These are phyloP conservation scores for Cutaneotrichosporon sp. DNA, from an alignment of 1,284 basidiomycete genomes.

Conservation along the genomic window DNA sequence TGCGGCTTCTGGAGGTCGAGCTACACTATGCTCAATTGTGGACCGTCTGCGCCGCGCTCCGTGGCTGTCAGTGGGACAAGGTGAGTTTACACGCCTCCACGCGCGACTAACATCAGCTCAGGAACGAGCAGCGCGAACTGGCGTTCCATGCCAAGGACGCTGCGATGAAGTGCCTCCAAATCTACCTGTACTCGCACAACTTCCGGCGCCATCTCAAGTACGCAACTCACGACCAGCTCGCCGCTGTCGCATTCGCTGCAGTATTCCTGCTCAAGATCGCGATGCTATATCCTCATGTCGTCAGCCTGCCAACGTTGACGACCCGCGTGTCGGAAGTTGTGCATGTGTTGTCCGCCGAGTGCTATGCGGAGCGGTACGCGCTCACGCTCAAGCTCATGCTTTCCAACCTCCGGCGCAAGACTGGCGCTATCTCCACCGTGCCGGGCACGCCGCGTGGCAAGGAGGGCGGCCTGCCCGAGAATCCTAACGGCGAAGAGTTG, in stretches of 20 bases:
- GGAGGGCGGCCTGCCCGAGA: conserved; percentile 21
- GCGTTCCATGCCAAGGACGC: conserved; percentile 92
- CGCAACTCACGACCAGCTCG: conserved; percentile 88
- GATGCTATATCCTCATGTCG: conserved; percentile 46
- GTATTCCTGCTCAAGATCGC: conserved; percentile 81
- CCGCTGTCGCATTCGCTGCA: conserved; percentile 86
- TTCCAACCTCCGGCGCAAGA: conserved; percentile 78
- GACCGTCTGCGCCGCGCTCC: conserved; percentile 85
- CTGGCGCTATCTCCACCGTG: conserved; percentile 65
- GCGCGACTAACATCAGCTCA: conserved; percentile 26
- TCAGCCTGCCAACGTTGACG: conserved; percentile 42
- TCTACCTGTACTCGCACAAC: conserved; percentile 39
- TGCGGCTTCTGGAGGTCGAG: conserved; percentile 81
- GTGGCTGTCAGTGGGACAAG: conserved; percentile 89
- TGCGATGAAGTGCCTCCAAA: conserved; percentile 72
- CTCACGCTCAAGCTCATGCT: conserved; percentile 86
- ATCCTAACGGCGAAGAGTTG: conserved; percentile 22
- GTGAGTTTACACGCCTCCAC: conserved; percentile 58
- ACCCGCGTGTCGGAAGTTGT: conserved; percentile 47
- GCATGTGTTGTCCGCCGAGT: conserved; percentile 49
- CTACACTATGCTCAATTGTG: conserved; percentile 88
- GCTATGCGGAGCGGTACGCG: conserved; percentile 64
- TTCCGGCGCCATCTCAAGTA: conserved; percentile 55
- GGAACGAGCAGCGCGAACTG: conserved; percentile 85
- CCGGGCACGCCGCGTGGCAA: conserved; percentile 57